Evolutionary conservation across 768 basidiomycete species (phyloP).

Genomic region (Strobilomyces dryophilus): DNA sequence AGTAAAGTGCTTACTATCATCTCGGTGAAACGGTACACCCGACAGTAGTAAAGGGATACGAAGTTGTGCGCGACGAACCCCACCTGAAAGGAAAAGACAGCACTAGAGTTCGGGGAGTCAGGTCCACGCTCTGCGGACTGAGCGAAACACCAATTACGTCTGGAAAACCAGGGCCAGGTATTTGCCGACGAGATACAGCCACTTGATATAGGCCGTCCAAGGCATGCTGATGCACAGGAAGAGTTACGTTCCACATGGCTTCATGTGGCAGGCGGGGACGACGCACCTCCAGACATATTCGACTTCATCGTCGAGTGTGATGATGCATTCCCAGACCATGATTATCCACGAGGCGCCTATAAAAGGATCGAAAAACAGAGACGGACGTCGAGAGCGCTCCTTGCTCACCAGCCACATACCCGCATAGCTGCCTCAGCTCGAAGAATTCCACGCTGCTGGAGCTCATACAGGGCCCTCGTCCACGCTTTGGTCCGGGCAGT

Average conservation of each 20-base stretch:
- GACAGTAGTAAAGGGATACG: constrained; percentile 8
- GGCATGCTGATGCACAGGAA: constrained; percentile 9
- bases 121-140: background rate
- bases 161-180: constrained; percentile 16
- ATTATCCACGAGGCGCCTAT: constrained; percentile 8
- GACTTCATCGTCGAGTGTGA: constrained; percentile 18
- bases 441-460: background rate
- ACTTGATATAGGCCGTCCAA: constrained; percentile 15
- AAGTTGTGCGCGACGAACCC: background rate
- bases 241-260: background rate
- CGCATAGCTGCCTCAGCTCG: background rate
- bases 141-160: constrained; percentile 5
- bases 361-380: background rate
- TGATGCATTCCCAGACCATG: constrained; percentile 19
- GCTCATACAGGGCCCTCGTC: background rate
- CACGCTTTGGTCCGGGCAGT: background rate
- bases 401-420: constrained; percentile 2
- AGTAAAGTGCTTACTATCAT: constrained; percentile 8
- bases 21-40: constrained; percentile 9
- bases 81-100: constrained; percentile 3
- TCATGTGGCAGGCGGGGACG: background rate
- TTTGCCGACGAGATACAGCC: constrained; percentile 25
- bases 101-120: constrained; percentile 6
- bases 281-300: constrained; percentile 23
- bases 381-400: background rate